Base-by-base conservation (phyloP, 192 early-diverging fungal genomes). In the Phycomyces nitens region DNA sequence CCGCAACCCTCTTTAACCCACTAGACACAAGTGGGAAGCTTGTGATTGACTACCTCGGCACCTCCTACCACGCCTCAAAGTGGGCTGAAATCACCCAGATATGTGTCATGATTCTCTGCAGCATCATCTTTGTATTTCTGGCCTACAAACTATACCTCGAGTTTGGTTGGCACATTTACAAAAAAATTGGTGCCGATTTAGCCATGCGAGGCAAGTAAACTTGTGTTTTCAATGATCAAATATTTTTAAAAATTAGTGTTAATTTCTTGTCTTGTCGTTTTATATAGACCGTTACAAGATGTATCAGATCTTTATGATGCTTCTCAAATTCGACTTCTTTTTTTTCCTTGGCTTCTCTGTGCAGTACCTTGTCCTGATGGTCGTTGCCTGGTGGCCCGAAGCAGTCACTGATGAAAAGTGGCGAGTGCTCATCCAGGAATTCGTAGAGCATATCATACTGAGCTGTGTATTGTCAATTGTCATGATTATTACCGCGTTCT, bases 121-220 rank as follows among this genome's bases (percentile, higher is more conserved):
- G 69, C 0, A 29, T 77, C 1, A 67, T 66, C 42, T 86, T 86
- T 62, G 59, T 69, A 2, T 76, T 77, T 41, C 56, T 84, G 14
- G 79, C 86, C 34, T 85, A 82, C 62, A 84, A 82, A 47, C 69
- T 92, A 23, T 94, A 91, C 69, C 84, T 87, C 69, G 86, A 90
- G 70, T 92, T 91, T 75, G 89, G 92, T 29, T 92, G 90, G 89
- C 81, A 82, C 64, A 89, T 90, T 42, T 90, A 88, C 76, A 91
- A 89, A 65, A 91, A 89, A 74, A 88, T 93, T 70, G 88, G 89
- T 15, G 89, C 90, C 29, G 88, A 93, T 59, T 61, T 89, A 60
- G 75, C 79, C 5, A 85, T 93, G 81, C 76, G 88, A 58, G 86
- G 80, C 80, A 76, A 60, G 40, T 39, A 42, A 4, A 41, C 21